Conservation (phyloP, 495 filamentous ascomycete species). For the Cetradonia linearis region DNA sequence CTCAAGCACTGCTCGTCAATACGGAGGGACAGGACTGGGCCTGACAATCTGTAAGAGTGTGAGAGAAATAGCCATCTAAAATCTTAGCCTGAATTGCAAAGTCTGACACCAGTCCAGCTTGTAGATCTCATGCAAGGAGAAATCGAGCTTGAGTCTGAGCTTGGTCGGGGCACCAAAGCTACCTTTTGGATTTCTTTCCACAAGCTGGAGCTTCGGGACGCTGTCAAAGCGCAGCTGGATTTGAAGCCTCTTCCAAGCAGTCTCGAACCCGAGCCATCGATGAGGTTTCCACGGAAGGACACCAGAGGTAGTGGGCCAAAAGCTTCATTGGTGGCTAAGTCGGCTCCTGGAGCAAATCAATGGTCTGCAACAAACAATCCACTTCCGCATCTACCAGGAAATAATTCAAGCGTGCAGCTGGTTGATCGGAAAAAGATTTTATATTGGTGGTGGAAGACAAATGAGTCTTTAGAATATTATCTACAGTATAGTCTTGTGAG, state of each 20-base stretch:
- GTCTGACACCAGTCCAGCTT: slow-evolving; percentile 31
- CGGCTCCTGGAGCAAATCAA: too few relatives aligned
- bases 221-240: slow-evolving; percentile 38
- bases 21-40: slow-evolving; percentile 74
- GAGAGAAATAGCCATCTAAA: slow-evolving; percentile 1
- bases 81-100: not conserved
- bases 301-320: slow-evolving; percentile 14
- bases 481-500: too few relatives aligned
- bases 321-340: not conserved
- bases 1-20: slow-evolving; percentile 60
- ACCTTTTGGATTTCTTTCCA: slow-evolving; percentile 62
- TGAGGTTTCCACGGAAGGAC: slow-evolving; percentile 40
- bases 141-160: slow-evolving; percentile 50
- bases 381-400: not conserved
- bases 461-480: slow-evolving; percentile 29
- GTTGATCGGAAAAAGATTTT: slow-evolving; percentile 39
- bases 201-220: slow-evolving; percentile 34
- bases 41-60: slow-evolving; percentile 68
- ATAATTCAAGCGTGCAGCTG: slow-evolving; percentile 12
- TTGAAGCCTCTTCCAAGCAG: slow-evolving; percentile 47
- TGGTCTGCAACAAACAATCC: not conserved
- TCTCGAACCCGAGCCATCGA: slow-evolving; percentile 50
- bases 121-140: slow-evolving; percentile 74
- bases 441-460: slow-evolving; percentile 77
- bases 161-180: slow-evolving; percentile 52